Evolutionary conservation across 2,329 filamentous ascomycete genomes (phyloP).

Genomic region (Massarina eburnea): DNA sequence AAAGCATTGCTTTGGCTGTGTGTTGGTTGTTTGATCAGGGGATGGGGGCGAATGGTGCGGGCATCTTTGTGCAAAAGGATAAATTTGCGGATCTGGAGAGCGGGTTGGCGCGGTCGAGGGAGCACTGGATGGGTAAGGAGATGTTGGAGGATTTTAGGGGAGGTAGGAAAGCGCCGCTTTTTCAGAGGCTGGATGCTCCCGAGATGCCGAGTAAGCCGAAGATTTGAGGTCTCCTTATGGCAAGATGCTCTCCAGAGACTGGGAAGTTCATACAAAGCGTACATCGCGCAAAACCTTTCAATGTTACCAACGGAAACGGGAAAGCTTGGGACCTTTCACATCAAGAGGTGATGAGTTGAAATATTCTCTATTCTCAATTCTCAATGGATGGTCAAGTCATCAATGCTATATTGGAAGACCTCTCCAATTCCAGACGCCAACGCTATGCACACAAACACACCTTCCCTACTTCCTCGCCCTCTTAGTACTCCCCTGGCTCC

Average conservation of each 20-base stretch:
- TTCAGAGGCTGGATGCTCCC: slow-evolving; percentile 28
- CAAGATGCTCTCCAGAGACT: too few species aligned
- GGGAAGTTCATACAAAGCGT: too few species aligned
- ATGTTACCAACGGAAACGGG: too few species aligned
- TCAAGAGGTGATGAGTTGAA: too few species aligned
- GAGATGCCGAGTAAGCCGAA: slow-evolving; percentile 6
- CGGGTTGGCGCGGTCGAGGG: slow-evolving; percentile 49
- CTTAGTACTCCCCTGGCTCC: slow-evolving; percentile 36
- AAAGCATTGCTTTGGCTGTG: slow-evolving; percentile 49
- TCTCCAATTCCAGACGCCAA: slow-evolving; percentile 11
- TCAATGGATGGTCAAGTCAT: too few species aligned
- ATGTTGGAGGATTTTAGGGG: slow-evolving; percentile 53
- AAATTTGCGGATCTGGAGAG: slow-evolving; percentile 48
- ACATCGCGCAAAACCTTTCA: too few species aligned
- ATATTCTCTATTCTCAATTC: too few species aligned
- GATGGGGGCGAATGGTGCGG: slow-evolving; percentile 48
- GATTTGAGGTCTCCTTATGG: too few species aligned
- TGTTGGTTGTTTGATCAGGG: slow-evolving; percentile 50
- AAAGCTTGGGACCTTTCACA: too few species aligned
- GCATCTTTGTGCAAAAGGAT: slow-evolving; percentile 50
- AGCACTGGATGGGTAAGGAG: slow-evolving; percentile 53
- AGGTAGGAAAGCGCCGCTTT: slow-evolving; percentile 42
- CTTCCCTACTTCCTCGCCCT: slow-evolving; percentile 32
- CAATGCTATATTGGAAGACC: too few species aligned
- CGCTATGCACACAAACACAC: slow-evolving; percentile 17